Conservation (phyloP, 164 flowering plant species). For the Magnolia officinalis region DNA sequence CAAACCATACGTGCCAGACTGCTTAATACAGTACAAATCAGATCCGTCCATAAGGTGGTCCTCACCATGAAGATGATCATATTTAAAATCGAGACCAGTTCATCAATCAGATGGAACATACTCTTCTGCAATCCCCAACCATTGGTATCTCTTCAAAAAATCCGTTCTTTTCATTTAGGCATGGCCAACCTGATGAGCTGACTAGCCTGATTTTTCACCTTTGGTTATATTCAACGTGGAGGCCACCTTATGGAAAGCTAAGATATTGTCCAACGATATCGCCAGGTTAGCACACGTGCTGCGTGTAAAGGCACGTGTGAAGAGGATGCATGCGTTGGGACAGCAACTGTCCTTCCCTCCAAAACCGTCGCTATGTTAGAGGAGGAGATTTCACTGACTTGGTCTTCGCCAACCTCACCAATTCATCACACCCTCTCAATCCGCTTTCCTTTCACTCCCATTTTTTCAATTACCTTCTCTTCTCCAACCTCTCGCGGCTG, state of each 20-base stretch:
- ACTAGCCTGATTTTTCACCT: neutral
- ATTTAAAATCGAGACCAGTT: too few species aligned
- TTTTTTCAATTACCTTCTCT: neutral
- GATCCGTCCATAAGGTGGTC: too few species aligned
- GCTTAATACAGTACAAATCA: too few species aligned
- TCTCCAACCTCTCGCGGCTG: conserved; percentile 5
- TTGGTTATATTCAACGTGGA: too few species aligned
- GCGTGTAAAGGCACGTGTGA: neutral
- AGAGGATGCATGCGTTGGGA: neutral
- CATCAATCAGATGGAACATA: too few species aligned
- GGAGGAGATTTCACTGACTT: conserved; percentile 32
- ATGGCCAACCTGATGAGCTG: neutral
- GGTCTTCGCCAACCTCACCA: conserved; percentile 5
- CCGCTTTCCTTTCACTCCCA: conserved; percentile 25
- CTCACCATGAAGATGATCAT: too few species aligned
- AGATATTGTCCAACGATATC: too few species aligned
- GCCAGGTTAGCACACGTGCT: too few species aligned
- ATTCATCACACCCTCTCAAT: conserved; percentile 16
- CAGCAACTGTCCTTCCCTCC: conserved; percentile 1
- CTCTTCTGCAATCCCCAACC: neutral
- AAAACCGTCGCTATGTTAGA: conserved; percentile 21
- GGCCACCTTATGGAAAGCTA: too few species aligned
- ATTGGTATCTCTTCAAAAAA: neutral
- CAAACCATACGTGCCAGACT: too few species aligned
- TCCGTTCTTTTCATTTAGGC: neutral